Evolutionary conservation across 148 eudicot genomes (phyloP), one percentile per base, ranked within the genome.

Genomic region (Rhododendron williamsianum): DNA sequence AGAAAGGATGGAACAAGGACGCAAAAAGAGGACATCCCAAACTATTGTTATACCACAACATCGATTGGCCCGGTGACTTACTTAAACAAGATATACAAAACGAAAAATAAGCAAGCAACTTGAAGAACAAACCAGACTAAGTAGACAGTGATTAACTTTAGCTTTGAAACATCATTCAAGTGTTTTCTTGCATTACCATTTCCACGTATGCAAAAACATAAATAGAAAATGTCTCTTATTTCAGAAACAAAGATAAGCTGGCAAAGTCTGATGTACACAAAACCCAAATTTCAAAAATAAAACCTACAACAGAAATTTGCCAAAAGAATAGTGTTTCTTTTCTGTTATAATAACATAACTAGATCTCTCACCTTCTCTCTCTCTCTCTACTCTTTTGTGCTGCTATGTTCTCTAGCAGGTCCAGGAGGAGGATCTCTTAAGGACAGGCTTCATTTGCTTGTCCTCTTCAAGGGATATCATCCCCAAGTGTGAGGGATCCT

Each of bases 371-470:
- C 83, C 67, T 81, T 46, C 49, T 46, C 11, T 46, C 9, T 45
- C 12, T n/a, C 27, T 46, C n/a, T 27, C 56, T 25, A 48, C 81
- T 27, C 41, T 80, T 52, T 52, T 16, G 43, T 52, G 63, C 82
- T 25, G 63, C 82, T 12, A 80, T 52, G 43, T 27, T 80, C 23
- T 78, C 46, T 38, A 74, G 78, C 83, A 87, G 12, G 82, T 86
- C 90, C 90, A 88, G 36, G 90, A 88, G 56, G 88, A 74, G 2
- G 90, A 88, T 86, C 90, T 88, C 87, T 84, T 86, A 49, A 88
- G 67, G 58, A 88, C 74, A 11, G 90, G 90, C 85, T 88, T 88
- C 84, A 86, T 86, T 38, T 80, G 86, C 81, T 86, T 88, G 81
- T 88, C 88, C 30, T 88, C 90, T 71, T 88, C 90, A 36, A 88